Base-by-base conservation (phyloP, 169 alveolate species). In the Eimeria mitis region DNA sequence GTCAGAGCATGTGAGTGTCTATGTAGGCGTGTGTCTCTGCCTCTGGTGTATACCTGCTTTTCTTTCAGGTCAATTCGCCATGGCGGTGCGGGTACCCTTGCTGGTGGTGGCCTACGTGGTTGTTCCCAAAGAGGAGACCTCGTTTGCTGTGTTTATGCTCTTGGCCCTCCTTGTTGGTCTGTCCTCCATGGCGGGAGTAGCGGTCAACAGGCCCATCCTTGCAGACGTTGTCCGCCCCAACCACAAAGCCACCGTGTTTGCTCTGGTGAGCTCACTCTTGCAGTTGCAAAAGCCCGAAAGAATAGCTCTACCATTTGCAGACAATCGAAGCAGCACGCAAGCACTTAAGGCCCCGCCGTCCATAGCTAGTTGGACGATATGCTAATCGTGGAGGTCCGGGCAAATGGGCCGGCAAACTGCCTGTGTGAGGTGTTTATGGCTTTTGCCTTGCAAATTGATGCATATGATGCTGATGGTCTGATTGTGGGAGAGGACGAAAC, bases 121-220 rank as follows among this genome's bases (percentile, higher is more conserved):
- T n/a, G 91, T 96, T 75, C 97, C 97, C 42, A 95, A 95, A 42
- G 97, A 97, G 59, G 97, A 95, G 25, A 91, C 94, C 47, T 89
- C 96, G 40, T 83, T 95, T 44, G 89, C 95, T 81, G 96, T 90
- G 59, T 97, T 89, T 73, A 61, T 90, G 78, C 76, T 97, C 49
- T 71, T 96, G 84, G 91, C 99, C 61, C 97, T 98, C 89, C 79
- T 97, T 37, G 94, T 98, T 65, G 99, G 99, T 44, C 92, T 98
- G 73, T 96, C 98, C 31, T 98, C 99, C n/a, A 97, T 98, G 95
- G 98, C 99, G 28, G 99, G 99, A 28, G 98, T 98, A 78, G 98
- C 99, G 11, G 98, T 98, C 59, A 98, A 98, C 85, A 91, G 99
- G 83, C 99, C 99, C 13, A 97, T 98, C 13, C 96, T 98, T 61